These are phyloP conservation scores for Vanrija sp. DNA, from an alignment of 1,284 basidiomycete genomes.

Conservation along the genomic window DNA sequence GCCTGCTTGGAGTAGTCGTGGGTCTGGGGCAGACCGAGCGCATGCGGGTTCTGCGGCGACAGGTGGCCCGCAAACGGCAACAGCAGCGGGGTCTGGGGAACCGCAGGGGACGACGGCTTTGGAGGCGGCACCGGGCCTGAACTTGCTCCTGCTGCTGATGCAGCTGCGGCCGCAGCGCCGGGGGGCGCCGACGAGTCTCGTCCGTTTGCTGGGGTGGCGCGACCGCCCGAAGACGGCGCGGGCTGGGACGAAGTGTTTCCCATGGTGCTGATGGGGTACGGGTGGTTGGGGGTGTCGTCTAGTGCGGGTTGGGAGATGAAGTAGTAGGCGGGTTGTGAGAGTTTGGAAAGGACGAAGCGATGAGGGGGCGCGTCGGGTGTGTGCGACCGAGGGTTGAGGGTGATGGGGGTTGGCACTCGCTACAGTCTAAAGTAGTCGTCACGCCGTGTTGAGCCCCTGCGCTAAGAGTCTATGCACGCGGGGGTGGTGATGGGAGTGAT, in stretches of 20 bases:
- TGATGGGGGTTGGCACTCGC: too few relatives aligned
- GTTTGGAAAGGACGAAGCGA: too few relatives aligned
- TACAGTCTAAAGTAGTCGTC: too few relatives aligned
- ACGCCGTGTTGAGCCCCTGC: too few relatives aligned
- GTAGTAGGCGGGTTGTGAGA: too few relatives aligned
- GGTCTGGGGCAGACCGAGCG: constrained; percentile 56
- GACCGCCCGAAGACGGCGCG: not conserved
- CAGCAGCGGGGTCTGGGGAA: constrained; percentile 61
- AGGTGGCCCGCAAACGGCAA: constrained; percentile 64
- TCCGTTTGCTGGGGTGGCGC: not conserved
- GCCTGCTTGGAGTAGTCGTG: constrained; percentile 86
- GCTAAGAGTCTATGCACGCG: too few relatives aligned
- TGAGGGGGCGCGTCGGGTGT: too few relatives aligned
- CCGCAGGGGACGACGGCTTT: constrained; percentile 46
- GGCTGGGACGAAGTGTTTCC: constrained; percentile 36
- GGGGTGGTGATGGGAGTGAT: too few relatives aligned
- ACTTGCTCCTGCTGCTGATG: constrained; percentile 25
- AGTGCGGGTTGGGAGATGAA: not conserved
- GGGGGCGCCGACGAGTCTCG: constrained; percentile 8
- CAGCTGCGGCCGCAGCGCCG: constrained; percentile 3
- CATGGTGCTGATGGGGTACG: constrained; percentile 17
- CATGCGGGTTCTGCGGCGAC: constrained; percentile 84
- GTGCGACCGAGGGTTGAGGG: too few relatives aligned
- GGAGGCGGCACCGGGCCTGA: constrained; percentile 17
- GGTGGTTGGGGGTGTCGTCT: not conserved